Conservation (phyloP, 371 early-diverging fungal genomes). For the Smittium mucronatum region DNA sequence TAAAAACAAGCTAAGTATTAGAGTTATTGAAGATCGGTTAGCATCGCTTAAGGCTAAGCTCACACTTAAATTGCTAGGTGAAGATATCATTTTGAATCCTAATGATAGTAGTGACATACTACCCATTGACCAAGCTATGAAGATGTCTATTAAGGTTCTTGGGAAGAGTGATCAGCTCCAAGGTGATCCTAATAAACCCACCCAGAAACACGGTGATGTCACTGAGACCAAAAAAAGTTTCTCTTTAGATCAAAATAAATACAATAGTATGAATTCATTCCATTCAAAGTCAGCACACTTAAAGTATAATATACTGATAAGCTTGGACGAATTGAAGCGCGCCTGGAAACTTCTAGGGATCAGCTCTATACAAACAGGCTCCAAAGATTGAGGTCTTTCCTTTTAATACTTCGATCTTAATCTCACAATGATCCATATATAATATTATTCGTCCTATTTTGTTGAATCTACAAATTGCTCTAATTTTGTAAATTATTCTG, state of each 20-base stretch:
- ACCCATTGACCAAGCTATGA: slow-evolving; percentile 27
- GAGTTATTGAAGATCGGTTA: not conserved
- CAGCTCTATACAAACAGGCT: not conserved
- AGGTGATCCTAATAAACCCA: too few relatives aligned
- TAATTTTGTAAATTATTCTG: too few relatives aligned
- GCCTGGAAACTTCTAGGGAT: slow-evolving; percentile 3
- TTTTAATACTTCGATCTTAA: too few relatives aligned
- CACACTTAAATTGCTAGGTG: not conserved
- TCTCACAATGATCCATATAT: too few relatives aligned
- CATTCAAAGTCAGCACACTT: not conserved
- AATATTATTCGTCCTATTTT: too few relatives aligned
- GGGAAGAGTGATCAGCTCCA: slow-evolving; percentile 17
- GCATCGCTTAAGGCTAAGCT: not conserved
- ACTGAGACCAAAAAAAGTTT: not conserved
- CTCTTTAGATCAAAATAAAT: not conserved
- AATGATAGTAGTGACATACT: slow-evolving; percentile 29
- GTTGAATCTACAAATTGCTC: too few relatives aligned
- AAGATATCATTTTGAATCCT: not conserved
- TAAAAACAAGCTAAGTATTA: not conserved
- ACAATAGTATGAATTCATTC: not conserved
- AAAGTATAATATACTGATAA: not conserved
- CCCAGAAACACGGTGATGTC: not conserved
- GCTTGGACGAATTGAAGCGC: not conserved
- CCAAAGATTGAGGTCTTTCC: too few relatives aligned
- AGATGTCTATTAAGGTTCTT: slow-evolving; percentile 29